Conservation (phyloP, 2,329 filamentous ascomycete genomes). For the Dothidotthia symphoricarpi region DNA sequence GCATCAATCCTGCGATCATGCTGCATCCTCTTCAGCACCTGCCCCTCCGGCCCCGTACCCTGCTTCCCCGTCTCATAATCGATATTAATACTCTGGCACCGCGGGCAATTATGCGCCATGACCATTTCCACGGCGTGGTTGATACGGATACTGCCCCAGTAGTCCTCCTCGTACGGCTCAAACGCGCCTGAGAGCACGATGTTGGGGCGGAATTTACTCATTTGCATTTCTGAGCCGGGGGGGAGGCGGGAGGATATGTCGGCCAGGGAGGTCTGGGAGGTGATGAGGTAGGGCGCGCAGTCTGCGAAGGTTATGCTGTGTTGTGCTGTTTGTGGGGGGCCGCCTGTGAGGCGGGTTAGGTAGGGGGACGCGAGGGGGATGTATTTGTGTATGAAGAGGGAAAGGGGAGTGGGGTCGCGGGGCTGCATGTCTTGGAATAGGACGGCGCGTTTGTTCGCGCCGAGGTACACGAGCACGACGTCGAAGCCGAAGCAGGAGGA, state of each 20-base stretch:
- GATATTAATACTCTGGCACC: conserved; percentile 50
- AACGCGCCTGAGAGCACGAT: conserved; percentile 46
- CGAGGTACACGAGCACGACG: conserved; percentile 47
- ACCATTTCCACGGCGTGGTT: conserved; percentile 33
- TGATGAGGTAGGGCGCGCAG: conserved; percentile 71
- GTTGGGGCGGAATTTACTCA: conserved; percentile 50
- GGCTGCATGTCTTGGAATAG: conserved; percentile 39
- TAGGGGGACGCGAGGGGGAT: conserved; percentile 12
- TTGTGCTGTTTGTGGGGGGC: conserved; percentile 24
- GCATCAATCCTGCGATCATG: conserved; percentile 47
- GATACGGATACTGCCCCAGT: conserved; percentile 44
- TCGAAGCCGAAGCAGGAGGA: conserved; percentile 45
- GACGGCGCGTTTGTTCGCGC: conserved; percentile 42
- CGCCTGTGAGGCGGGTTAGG: conserved; percentile 31
- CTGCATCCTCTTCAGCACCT: conserved; percentile 48
- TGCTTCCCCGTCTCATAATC: conserved; percentile 48
- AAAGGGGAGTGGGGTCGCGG: conserved; percentile 13
- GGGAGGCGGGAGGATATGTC: conserved; percentile 56
- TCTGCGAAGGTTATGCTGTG: conserved; percentile 66
- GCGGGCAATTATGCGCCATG: conserved; percentile 48
- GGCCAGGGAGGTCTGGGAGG: conserved; percentile 67
- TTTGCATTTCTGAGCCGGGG: conserved; percentile 42
- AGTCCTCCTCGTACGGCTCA: conserved; percentile 48
- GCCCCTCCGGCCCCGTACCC: conserved; percentile 38
- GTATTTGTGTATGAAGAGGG: conserved; percentile 13